A percentile compares a stretch with the other conserved stretches of the same genome.
Evolutionary conservation across 2,329 filamentous ascomycete genomes (phyloP).

Genomic region (Polytolypa hystricis): DNA sequence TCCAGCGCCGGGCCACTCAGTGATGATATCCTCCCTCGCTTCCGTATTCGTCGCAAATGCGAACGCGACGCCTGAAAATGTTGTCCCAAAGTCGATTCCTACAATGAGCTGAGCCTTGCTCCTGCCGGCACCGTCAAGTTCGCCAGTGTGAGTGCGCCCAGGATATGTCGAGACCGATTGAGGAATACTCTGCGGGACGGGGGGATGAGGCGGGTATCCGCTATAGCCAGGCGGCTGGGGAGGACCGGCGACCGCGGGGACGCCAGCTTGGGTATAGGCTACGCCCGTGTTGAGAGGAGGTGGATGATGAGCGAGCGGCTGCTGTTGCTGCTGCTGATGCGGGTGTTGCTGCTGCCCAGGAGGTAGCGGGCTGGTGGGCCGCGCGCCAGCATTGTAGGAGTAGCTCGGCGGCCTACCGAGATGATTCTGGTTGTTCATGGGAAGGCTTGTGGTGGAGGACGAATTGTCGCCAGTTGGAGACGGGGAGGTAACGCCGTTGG

Average conservation of each 20-base stretch:
- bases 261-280: slow-evolving; percentile 34
- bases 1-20: slow-evolving; percentile 95
- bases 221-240: slow-evolving; percentile 35
- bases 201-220: slow-evolving; percentile 24
- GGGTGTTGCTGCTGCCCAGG: slow-evolving; percentile 16
- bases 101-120: slow-evolving; percentile 97
- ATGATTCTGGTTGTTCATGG: slow-evolving; percentile 45
- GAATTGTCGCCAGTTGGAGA: slow-evolving; percentile 30
- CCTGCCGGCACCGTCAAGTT: slow-evolving; percentile 78
- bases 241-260: slow-evolving; percentile 22
- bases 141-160: slow-evolving; percentile 26
- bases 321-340: slow-evolving; percentile 12
- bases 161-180: slow-evolving; percentile 7
- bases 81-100: slow-evolving; percentile 97
- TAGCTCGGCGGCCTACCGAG: slow-evolving; percentile 55
- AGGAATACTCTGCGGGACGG: slow-evolving; percentile 20
- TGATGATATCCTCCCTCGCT: slow-evolving; percentile 96
- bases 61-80: slow-evolving; percentile 94
- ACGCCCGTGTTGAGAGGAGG: slow-evolving; percentile 46
- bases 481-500: slow-evolving; percentile 22
- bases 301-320: slow-evolving; percentile 34
- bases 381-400: slow-evolving; percentile 42
- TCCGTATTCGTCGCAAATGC: slow-evolving; percentile 90
- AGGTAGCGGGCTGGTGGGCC: slow-evolving; percentile 43
- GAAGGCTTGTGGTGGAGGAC: slow-evolving; percentile 39